Evolutionary conservation across 495 filamentous ascomycete species (phyloP), one percentile per base, ranked within the genome.

Genomic region (Wilcoxina mikolae): DNA sequence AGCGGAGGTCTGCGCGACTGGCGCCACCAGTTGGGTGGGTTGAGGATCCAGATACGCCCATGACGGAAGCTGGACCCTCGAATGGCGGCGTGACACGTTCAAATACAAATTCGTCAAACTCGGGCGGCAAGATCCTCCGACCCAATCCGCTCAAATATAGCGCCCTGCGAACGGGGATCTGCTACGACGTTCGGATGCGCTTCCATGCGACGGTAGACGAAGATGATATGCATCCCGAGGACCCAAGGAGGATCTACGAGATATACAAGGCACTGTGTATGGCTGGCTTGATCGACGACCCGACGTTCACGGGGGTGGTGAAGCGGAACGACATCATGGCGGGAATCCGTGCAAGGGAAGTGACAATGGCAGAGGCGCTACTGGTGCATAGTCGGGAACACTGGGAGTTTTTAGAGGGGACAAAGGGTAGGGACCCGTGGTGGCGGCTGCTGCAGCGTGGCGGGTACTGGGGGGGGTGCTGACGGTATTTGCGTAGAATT

Each of bases 171-270:
- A 83, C 85, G 5, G 81, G 93, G 31, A 75, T 83, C 41, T 91
- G 87, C 58, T 98, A 95, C 66, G 91, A 98, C 70, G 76, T 79
- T 23, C 79, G 88, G 18, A 98, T 98, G 91, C 84, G 87, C 50
- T 81, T 84, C 56, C 91, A 98, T 63, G 81, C 81, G 31, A 93
- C 94, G 60, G 76, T 87, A 3, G 78, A 83, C 60, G 73, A 66
- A 42, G 73, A 73, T 39, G 84, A 90, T 17, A 78, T 87, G 54
- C 91, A 99, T 58, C 91, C 93, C 1, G 91, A 99, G 68, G 88
- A 96, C 58, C 93, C 93, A 0, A 75, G 85, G 24, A 78, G 91
- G 4, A 95, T 96, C 49, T 83, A 82, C 48, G 79, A 80, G 59
- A 99, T 99, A 58, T 93, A 86, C 76, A 79, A 83, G 55, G 83